Evolutionary conservation across 441 rosid species (phyloP).

Genomic region (Adansonia grandidieri): DNA sequence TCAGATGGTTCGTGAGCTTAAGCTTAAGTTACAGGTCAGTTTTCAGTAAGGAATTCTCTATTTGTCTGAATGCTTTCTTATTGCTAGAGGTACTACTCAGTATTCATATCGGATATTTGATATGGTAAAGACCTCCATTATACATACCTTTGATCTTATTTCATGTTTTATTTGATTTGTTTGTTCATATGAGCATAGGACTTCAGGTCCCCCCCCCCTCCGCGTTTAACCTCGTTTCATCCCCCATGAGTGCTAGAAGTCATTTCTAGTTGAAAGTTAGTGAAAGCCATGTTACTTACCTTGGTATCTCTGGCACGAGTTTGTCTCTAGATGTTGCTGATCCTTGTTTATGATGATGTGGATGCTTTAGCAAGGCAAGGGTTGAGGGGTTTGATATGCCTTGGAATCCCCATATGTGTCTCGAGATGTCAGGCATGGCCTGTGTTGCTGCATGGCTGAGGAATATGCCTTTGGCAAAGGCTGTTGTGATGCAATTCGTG

Average conservation of each 20-base stretch:
- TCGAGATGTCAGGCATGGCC: constrained; percentile 3
- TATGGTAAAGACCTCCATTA: not conserved
- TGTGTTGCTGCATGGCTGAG: constrained; percentile 7
- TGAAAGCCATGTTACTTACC: not conserved
- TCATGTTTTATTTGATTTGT: not conserved
- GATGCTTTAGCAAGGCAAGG: not conserved
- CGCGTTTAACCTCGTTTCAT: not conserved
- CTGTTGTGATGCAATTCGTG: constrained; percentile 13
- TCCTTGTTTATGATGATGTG: constrained; percentile 12
- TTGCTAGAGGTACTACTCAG: not conserved
- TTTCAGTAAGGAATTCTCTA: constrained; percentile 4
- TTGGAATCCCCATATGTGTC: not conserved
- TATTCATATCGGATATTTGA: not conserved
- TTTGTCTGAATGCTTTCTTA: constrained; percentile 6
- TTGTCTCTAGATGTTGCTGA: constrained; percentile 1
- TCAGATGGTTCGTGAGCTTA: constrained; percentile 82
- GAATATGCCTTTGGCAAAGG: not conserved
- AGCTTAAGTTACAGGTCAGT: constrained; percentile 87
- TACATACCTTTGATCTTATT: not conserved
- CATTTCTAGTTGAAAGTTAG: not conserved
- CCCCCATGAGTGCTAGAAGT: not conserved
- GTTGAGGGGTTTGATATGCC: not conserved
- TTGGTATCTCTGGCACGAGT: constrained; percentile 8
- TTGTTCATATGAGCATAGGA: not conserved
- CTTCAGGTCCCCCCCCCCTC: not conserved